Evolutionary conservation across 805 yeast genomes (phyloP).

Genomic region (Suhomyces vadensis): DNA sequence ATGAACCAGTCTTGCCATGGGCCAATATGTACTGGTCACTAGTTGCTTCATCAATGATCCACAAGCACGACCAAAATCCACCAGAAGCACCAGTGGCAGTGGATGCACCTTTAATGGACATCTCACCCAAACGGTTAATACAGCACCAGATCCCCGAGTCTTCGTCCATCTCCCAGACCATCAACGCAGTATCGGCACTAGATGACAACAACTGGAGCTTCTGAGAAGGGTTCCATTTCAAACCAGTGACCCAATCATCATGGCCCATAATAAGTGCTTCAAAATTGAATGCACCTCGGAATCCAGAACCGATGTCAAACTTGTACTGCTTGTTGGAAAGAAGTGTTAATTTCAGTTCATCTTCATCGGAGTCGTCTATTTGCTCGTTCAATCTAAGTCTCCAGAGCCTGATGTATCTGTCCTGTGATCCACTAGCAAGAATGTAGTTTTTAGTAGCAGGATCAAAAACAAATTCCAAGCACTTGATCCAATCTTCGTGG

Average conservation of each 20-base stretch:
- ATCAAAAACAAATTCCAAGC: conserved; percentile 58
- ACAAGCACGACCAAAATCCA: conserved; percentile 62
- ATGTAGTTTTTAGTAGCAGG: conserved; percentile 53
- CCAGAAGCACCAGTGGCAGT: conserved; percentile 95
- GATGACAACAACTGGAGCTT: conserved; percentile 70
- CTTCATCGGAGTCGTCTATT: conserved; percentile 60
- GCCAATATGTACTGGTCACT: conserved; percentile 57
- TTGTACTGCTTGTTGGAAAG: conserved; percentile 74
- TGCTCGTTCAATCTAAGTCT: conserved; percentile 57
- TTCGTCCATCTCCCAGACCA: conserved; percentile 90
- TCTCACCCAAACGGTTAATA: conserved; percentile 78
- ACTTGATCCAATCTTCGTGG: conserved; percentile 95
- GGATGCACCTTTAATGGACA: conserved; percentile 94
- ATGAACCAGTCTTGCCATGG: conserved; percentile 89
- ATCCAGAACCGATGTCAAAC: conserved; percentile 39
- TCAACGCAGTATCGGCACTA: conserved; percentile 89
- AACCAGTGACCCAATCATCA: conserved; percentile 93
- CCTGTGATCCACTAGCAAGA: conserved; percentile 91
- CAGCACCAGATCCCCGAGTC: conserved; percentile 91
- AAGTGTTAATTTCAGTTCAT: conserved; percentile 49
- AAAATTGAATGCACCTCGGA: conserved; percentile 62
- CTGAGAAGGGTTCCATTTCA: conserved; percentile 71
- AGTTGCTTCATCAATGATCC: conserved; percentile 53
- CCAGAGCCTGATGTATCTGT: conserved; percentile 90
- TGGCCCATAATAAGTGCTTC: conserved; percentile 97